Percentiles rank a stretch among this genome's conserved stretches.
Conservation (phyloP, 306 rosid species). For the Quercus wislizeni region DNA sequence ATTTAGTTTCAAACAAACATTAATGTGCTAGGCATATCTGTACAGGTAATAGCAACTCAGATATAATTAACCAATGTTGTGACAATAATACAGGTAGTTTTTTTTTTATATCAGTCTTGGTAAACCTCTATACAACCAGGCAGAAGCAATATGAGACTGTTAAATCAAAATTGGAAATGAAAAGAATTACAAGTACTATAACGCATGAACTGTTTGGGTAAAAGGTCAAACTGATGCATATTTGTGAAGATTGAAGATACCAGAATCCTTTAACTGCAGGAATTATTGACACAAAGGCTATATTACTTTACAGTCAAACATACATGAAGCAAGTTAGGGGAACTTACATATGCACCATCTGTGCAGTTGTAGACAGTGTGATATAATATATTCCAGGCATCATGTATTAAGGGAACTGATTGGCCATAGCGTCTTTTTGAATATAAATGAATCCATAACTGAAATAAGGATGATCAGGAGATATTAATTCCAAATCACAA, state of each 20-base stretch:
- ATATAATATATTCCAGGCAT: slow-evolving; percentile 77
- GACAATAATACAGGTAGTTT: background rate
- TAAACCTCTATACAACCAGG: background rate
- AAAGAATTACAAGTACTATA: background rate
- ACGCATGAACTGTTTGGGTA: background rate
- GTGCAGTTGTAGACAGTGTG: slow-evolving; percentile 84
- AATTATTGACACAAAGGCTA: background rate
- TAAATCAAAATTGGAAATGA: background rate
- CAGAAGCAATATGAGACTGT: background rate
- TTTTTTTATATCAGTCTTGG: background rate
- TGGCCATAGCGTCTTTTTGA: slow-evolving; percentile 73
- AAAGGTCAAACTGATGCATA: background rate
- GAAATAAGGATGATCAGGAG: slow-evolving; percentile 22
- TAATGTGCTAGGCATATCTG: slow-evolving; percentile 11
- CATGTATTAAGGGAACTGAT: slow-evolving; percentile 57
- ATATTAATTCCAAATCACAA: slow-evolving; percentile 1
- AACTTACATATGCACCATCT: slow-evolving; percentile 86
- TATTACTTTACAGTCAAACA: background rate
- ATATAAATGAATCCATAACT: slow-evolving; percentile 79
- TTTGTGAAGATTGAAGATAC: background rate
- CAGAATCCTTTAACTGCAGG: background rate
- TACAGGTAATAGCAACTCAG: slow-evolving; percentile 7
- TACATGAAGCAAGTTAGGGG: background rate
- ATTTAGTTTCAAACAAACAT: slow-evolving; percentile 12
- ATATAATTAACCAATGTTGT: slow-evolving; percentile 1